Conservation (phyloP, 192 early-diverging fungal genomes). For the Endogone sp. region DNA sequence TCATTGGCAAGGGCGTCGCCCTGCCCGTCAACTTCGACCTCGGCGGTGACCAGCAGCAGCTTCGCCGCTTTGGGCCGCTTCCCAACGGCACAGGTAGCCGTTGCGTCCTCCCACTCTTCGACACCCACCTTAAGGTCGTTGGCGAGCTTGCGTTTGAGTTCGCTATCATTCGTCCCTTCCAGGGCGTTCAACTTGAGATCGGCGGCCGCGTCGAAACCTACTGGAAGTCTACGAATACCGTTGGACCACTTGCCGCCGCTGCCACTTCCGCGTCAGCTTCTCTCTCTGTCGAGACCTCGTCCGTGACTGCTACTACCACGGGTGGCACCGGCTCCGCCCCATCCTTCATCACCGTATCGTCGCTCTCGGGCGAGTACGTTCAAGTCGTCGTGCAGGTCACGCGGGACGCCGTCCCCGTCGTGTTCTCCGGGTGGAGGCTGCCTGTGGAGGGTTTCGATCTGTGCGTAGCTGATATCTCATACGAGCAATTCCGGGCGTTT, state of each 20-base stretch:
- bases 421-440: constrained; percentile 75
- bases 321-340: constrained; percentile 27
- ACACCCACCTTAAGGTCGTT: constrained; percentile 87
- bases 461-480: constrained; percentile 48
- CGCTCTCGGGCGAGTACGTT: constrained; percentile 90
- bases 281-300: constrained; percentile 20
- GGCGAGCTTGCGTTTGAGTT: constrained; percentile 86
- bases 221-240: constrained; percentile 94
- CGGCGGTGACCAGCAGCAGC: constrained; percentile 28
- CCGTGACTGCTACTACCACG: constrained; percentile 6
- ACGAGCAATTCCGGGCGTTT: constrained; percentile 44
- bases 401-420: constrained; percentile 80
- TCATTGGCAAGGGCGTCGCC: constrained; percentile 84
- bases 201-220: constrained; percentile 97
- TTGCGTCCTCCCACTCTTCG: constrained; percentile 72
- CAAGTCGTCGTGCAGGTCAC: constrained; percentile 89
- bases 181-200: constrained; percentile 83
- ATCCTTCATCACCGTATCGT: constrained; percentile 82
- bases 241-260: constrained; percentile 34
- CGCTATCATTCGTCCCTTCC: constrained; percentile 82
- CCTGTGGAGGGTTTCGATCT: constrained; percentile 51
- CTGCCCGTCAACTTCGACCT: constrained; percentile 65
- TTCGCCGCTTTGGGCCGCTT: constrained; percentile 15
- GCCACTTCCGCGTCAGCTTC: constrained; percentile 21
- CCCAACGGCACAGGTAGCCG: constrained; percentile 10